Base-by-base conservation (phyloP, 1,139 yeast species). In the Saccharomyces pastorianus region DNA sequence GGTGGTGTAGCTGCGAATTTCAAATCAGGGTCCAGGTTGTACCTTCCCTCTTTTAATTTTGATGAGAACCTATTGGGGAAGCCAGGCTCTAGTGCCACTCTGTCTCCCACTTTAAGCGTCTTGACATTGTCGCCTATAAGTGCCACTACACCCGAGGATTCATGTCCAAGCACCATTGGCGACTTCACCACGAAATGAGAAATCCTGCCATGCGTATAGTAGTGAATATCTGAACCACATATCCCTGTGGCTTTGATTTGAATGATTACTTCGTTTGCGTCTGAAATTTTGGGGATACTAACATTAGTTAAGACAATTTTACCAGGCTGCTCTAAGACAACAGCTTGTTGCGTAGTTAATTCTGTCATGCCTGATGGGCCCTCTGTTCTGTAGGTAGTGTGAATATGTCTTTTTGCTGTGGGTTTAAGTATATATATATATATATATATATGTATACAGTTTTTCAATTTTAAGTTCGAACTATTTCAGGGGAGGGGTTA, bases 151-250 rank as follows among this genome's bases (percentile, higher is more conserved):
- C 41, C 41, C 6, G 27, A 26, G 5, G 27, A 26, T 5, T 26
- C 27, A 1, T 26, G 41, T 2, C 17, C 41, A 4, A 32, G 41
- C 41, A 32, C 41, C 17, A n/a, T 32, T n/a, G 85, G 85, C 50
- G 73, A 73, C 55, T 77, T 76, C 65, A 85, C 80, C 6, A 78
- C 78, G 59, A 82, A 84, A 17, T 81, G 78, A 14, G 96, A 96
- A 64, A 88, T 85, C 57, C 76, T 77, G 3, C 96, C 96, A 62
- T 84, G 86, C 48, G 83, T 80, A 65, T 84, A 87, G 76, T 85
- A 88, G 66, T 88, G 95, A 58, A 87, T 85, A 69, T 87, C 95
- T 5, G 89, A 82, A 4, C 95, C 96, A 70, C 96, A 88, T 59
- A 88, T 83, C 49, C 96, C 96, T 0, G 96, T 88, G 56, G 67